A percentile compares a stretch with the other conserved stretches of the same genome.
Evolutionary conservation across 352 stramenopile genomes (phyloP).

Genomic region (Blastocystis sp.): DNA sequence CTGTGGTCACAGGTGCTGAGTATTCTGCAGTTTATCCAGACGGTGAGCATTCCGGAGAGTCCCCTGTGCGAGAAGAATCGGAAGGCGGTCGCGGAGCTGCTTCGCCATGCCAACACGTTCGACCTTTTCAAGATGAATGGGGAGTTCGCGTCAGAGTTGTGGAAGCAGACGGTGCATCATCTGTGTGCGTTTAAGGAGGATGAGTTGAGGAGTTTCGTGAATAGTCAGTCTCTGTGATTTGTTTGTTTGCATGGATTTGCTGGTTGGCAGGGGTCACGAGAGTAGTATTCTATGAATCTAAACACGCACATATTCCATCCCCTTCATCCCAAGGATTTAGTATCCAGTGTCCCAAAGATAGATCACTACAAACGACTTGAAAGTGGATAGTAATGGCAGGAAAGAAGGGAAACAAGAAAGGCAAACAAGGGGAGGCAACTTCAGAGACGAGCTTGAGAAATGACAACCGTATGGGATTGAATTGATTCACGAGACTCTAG

Average conservation of each 20-base stretch:
- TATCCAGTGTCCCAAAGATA: background rate
- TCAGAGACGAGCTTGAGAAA: no score
- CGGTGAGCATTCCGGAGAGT: background rate
- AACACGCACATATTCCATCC: no score
- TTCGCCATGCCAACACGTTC: background rate
- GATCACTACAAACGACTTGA: no score
- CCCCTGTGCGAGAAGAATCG: background rate
- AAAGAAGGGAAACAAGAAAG: slow-evolving; percentile 51
- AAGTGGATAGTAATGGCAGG: background rate
- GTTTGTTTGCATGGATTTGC: background rate
- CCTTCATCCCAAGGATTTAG: no score
- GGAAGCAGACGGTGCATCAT: background rate
- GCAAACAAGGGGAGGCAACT: background rate
- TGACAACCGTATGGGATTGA: no score
- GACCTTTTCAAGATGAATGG: background rate
- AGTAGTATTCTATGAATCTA: no score
- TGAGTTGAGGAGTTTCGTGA: background rate
- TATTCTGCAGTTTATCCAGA: slow-evolving; percentile 51
- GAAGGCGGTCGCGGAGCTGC: background rate
- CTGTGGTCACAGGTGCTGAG: slow-evolving; percentile 43
- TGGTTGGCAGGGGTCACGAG: no score
- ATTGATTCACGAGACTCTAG: no score
- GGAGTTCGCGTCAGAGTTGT: slow-evolving; percentile 36
- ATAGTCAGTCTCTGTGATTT: background rate
- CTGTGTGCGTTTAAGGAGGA: slow-evolving; percentile 22